Conservation (phyloP, 2,329 filamentous ascomycete species). For the Arachnopeziza araneosa region DNA sequence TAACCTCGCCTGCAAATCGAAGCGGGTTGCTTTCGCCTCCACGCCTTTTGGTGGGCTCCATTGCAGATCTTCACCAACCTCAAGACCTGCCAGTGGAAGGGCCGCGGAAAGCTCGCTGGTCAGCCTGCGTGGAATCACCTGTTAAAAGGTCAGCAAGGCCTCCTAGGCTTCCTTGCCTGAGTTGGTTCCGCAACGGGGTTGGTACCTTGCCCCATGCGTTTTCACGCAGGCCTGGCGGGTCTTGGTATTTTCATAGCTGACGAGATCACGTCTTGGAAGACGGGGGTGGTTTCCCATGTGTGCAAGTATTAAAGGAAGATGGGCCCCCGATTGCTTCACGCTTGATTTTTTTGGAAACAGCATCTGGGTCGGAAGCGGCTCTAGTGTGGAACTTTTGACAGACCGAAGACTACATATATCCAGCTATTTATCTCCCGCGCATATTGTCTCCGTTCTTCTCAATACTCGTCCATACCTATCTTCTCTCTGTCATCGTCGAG, state of each 20-base stretch:
- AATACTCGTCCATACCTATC: neutral
- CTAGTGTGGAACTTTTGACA: neutral
- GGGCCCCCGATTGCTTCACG: neutral
- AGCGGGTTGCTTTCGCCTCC: neutral
- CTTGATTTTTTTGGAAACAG: neutral
- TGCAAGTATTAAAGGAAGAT: conserved; percentile 2
- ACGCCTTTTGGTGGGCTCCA: neutral
- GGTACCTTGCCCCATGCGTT: conserved; percentile 5
- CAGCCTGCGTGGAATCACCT: neutral
- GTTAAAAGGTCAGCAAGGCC: neutral
- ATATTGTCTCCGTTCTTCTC: neutral
- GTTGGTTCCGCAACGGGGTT: neutral
- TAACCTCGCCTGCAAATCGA: neutral
- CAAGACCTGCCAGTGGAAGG: neutral
- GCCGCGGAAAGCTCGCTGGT: neutral
- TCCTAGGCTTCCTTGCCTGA: neutral
- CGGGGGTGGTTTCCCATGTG: neutral
- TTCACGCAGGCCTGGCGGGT: conserved; percentile 2
- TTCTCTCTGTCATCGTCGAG: neutral
- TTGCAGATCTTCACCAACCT: neutral
- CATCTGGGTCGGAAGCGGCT: neutral
- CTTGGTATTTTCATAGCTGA: neutral
- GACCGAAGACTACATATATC: neutral
- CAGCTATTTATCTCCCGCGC: neutral
- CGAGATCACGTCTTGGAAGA: neutral